Evolutionary conservation across 2,329 filamentous ascomycete genomes (phyloP), one percentile per base, ranked within the genome.

Genomic region (Cladosporium colombiae): DNA sequence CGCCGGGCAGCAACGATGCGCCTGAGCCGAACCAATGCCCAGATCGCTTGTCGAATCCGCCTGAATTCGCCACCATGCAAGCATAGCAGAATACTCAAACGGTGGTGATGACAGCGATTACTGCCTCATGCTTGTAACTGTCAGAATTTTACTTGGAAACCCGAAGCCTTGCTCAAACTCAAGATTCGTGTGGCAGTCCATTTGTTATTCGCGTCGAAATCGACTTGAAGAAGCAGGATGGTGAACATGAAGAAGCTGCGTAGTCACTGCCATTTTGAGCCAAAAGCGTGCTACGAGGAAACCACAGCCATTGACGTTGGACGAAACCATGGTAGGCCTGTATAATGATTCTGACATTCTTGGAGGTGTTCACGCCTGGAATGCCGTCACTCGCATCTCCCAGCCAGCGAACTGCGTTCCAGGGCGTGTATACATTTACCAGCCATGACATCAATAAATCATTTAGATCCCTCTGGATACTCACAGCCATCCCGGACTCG

Each of bases 381-480:
- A 55, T 21, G 18, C 11, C 2, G 27, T 11, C 18, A 33, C 10
- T 55, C 11, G 52, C 50, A 56, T 63, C 50, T 49, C 61, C 61
- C 29, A 25, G 61, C 61, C 61, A 63, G 61, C 61, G 61, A 56
- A 25, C 50, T 27, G 61, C 61, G 56, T 63, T 63, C 61, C 61
- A 63, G 31, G 25, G 50, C 18, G 7, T 46, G 27, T 31, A n/a
- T 16, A 37, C 55, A 40, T 57, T 23, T 25, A 33, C 21, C 25
- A 18, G n/a, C 5, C 27, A 62, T 62, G 59, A 29, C 59, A 29
- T 37, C 59, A 35, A 33, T 50, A 29, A 52, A n/a, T n/a, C 23
- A 10, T 35, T 6, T 21, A 62, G 59, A 59, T 31, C n/a, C 18
- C 52, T 37, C 23, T 31, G 23, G 33, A 16, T 13, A 33, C 23